Base-by-base conservation (phyloP, 2,329 filamentous ascomycete genomes). In the Penicillium sp. region DNA sequence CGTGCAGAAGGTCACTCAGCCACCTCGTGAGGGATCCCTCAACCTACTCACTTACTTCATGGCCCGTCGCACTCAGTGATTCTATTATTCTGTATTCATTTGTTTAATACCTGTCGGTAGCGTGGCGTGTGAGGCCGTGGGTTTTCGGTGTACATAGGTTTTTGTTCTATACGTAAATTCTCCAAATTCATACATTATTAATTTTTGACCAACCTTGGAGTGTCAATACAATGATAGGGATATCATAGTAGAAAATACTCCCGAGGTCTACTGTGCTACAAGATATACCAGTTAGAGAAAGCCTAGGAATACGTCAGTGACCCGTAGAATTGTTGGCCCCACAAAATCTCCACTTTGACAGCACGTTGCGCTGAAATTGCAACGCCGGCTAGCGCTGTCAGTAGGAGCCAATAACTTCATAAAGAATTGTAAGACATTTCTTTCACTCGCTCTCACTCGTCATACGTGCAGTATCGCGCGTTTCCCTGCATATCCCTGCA, bases 41-140 rank as follows among this genome's bases (percentile, higher is more conserved):
- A 71, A 72, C 27, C 60, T 75, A 31, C 54, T 75, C 24, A 69
- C 69, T 6, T 75, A 75, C 56, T 75, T 71, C 58, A 70, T 73
- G 62, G 61, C 62, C 13, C 61, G 62, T 9, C 58, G 60, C 18
- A 60, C 60, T 8, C 63, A 63, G 50, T 64, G 47, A 58, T 44
- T 46, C 14, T 16, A 43, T 24, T 31, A 21, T 24, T 24, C 29
- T 48, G 52, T 48, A 38, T 45, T 24, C 32, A 40, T 50, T 21
- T 38, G 31, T 39, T 50, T 45, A 42, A 52, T 52, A 36, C 29
- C 29, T 24, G 44, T 47, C 34, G 42, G 43, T 42, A 52, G 50
- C 50, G 44, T 52, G 43, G 44, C 50, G 38, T 48, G 44, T 48
- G 29, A 36, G 44, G 42, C 39, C 45, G 18, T 51, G 29, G 36